Conservation (phyloP, 345 rosid genomes). For the Erodium maritimum region DNA sequence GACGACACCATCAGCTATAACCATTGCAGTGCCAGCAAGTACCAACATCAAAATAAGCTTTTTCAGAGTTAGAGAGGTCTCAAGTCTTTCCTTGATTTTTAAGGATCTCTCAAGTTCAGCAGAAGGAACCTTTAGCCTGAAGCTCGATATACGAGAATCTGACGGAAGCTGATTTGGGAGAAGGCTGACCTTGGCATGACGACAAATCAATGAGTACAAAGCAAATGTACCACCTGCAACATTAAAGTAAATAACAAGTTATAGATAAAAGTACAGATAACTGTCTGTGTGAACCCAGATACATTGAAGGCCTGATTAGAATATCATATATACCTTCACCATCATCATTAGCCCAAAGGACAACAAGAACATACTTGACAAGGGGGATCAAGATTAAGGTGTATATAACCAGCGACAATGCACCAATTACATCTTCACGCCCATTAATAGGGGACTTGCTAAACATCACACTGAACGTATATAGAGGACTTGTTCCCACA, state of each 20-base stretch:
- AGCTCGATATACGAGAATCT: constrained; percentile 25
- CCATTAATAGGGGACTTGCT: constrained; percentile 70
- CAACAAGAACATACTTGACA: constrained; percentile 79
- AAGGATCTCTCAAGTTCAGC: constrained; percentile 96
- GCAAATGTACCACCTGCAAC: constrained; percentile 90
- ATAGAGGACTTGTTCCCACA: constrained; percentile 96
- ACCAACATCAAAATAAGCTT: constrained; percentile 72
- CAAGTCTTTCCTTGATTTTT: constrained; percentile 91
- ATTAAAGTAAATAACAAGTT: constrained; percentile 12
- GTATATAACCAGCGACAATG: constrained; percentile 70
- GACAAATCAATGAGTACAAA: constrained; percentile 79
- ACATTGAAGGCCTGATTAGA: constrained; percentile 1
- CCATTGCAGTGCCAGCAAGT: constrained; percentile 97
- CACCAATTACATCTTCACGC: constrained; percentile 81
- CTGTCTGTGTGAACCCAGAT: not conserved
- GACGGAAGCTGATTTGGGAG: constrained; percentile 46
- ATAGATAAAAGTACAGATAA: not conserved
- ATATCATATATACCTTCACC: constrained; percentile 61
- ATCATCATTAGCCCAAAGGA: constrained; percentile 88
- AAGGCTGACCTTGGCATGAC: constrained; percentile 91
- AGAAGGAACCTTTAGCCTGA: constrained; percentile 35
- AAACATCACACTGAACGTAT: constrained; percentile 92
- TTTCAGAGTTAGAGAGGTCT: constrained; percentile 61
- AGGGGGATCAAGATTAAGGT: constrained; percentile 75
- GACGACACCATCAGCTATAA: constrained; percentile 93